Evolutionary conservation across 768 basidiomycete species (phyloP), one percentile per base, ranked within the genome.

Genomic region (Kwoniella dejecticola): DNA sequence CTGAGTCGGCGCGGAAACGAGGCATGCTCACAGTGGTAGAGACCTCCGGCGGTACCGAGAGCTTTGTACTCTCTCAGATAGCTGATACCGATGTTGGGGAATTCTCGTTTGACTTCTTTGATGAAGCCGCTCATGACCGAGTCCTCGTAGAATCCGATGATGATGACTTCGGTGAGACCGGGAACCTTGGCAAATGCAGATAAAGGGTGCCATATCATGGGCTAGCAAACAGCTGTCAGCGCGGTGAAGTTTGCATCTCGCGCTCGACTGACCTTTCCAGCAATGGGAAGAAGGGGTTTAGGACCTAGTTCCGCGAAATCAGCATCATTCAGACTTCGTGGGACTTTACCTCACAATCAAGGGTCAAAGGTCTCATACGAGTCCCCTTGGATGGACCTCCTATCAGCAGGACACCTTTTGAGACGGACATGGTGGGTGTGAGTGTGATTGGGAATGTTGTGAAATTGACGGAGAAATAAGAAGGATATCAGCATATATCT

Each of bases 81-180:
- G 54, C 77, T 74, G 60, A 81, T 79, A 19, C 60, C 49, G 60
- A 82, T 69, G 61, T 81, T 79, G 19, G 81, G 79, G 67, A 81
- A 82, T 71, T 82, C 81, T 13, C 78, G 69, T 61, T 74, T 74
- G 1, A 74, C 76, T 31, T 81, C 79, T 57, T 77, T 79, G 70
- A 82, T 61, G 72, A 82, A 82, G 4, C 72, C 69, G 23, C 67
- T 67, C 67, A 82, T 77, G 29, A 80, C 71, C 0, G 71, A 57
- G 62, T 82, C 81, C 53, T 81, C 80, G 70, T 81, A 81, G 68
- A 80, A 81, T 0, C 80, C 80, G 60, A 81, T 79, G 62, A 82
- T 77, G 57, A 79, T 67, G 26, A 81, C 76, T 52, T 82, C 81
- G 47, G 64, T 71, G 10, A 81, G 66, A 1, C 74, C 77, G 3